Percentiles rank a stretch among this genome's conserved stretches.
Conservation (phyloP, 768 basidiomycete species). For the Tricholoma matsutake region DNA sequence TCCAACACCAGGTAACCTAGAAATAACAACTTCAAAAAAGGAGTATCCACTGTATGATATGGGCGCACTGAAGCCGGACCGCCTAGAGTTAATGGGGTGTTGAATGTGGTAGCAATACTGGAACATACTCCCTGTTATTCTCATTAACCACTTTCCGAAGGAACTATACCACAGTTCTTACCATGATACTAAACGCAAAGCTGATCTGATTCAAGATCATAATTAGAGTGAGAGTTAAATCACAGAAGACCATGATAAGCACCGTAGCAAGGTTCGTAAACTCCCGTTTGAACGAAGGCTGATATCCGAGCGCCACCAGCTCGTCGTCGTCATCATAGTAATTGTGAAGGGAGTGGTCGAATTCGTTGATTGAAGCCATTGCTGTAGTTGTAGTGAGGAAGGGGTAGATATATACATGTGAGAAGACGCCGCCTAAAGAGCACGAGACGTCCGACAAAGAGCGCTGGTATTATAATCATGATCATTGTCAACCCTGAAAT, state of each 20-base stretch:
- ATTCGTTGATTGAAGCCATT: constrained; percentile 12
- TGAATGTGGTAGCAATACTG: constrained; percentile 75
- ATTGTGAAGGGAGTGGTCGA: constrained; percentile 18
- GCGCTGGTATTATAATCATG: too few relatives aligned
- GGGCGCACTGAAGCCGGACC: constrained; percentile 62
- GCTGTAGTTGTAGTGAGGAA: not conserved
- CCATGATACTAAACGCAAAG: constrained; percentile 81
- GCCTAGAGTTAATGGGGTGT: constrained; percentile 65
- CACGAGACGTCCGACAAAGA: not conserved
- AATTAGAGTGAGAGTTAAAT: not conserved
- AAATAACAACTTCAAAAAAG: not conserved
- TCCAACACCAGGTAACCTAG: constrained; percentile 72
- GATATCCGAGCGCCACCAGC: constrained; percentile 65
- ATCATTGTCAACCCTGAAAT: too few relatives aligned
- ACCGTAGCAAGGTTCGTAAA: constrained; percentile 82
- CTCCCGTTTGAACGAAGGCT: constrained; percentile 81
- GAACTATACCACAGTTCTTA: constrained; percentile 10
- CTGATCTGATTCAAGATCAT: constrained; percentile 45
- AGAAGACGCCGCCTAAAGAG: not conserved
- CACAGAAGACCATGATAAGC: constrained; percentile 16
- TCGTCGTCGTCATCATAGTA: constrained; percentile 61
- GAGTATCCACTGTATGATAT: not conserved
- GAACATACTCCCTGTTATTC: constrained; percentile 61
- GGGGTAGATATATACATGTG: not conserved
- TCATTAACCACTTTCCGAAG: not conserved